Conservation (phyloP, 2,329 filamentous ascomycete species). For the Sclerotinia sclerotiorum region DNA sequence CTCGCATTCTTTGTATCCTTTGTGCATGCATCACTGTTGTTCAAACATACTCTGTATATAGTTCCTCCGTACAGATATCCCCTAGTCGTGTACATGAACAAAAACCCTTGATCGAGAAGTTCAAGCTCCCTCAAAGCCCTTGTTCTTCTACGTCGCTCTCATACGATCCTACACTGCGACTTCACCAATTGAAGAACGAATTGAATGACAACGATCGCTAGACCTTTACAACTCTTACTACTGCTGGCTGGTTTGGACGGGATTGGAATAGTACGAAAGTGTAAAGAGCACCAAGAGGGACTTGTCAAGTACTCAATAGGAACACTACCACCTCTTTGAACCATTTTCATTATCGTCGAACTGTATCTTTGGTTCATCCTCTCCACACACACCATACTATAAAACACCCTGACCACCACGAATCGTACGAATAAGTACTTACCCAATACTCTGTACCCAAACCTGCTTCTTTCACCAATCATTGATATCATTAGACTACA, state of each 20-base stretch:
- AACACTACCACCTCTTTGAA: background rate
- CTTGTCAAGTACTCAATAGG: background rate
- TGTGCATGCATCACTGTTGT: background rate
- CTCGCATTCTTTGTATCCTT: slow-evolving; percentile 7
- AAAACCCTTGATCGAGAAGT: background rate
- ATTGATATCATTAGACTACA: background rate
- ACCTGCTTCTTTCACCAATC: background rate
- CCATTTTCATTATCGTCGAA: slow-evolving; percentile 4
- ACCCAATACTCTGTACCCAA: background rate
- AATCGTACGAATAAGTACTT: background rate
- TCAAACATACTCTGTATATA: background rate
- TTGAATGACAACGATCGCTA: slow-evolving; percentile 8
- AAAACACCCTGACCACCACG: background rate
- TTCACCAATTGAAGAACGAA: slow-evolving; percentile 12
- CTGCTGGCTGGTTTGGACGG: background rate
- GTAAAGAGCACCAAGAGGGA: background rate
- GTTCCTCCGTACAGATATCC: background rate
- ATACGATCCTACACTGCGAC: background rate
- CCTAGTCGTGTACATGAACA: background rate
- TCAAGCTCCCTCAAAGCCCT: background rate
- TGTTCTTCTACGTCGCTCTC: background rate
- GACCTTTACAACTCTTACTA: no score
- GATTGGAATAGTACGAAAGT: slow-evolving; percentile 7
- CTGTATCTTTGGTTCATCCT: background rate
- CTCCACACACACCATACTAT: background rate